These are phyloP conservation scores for Paragyromitra xinjiangensis DNA, from an alignment of 495 filamentous ascomycete species.

Conservation along the genomic window DNA sequence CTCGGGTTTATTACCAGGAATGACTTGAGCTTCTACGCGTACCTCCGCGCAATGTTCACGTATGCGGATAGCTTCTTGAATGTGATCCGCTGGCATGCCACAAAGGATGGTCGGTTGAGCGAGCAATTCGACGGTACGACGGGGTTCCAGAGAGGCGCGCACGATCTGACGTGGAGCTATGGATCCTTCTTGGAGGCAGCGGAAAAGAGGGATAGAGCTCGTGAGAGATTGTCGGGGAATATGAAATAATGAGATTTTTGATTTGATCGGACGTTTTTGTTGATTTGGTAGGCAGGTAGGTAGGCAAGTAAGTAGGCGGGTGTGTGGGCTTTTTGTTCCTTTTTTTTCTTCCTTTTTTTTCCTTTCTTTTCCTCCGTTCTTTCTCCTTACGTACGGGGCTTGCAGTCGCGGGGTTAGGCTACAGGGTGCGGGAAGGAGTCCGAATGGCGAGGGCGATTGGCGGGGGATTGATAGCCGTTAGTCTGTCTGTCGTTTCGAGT, in stretches of 20 bases:
- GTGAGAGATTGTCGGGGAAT: slow-evolving; percentile 7
- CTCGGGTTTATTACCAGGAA: slow-evolving; percentile 42
- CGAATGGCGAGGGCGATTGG: not conserved
- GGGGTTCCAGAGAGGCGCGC: slow-evolving; percentile 58
- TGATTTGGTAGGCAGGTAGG: slow-evolving; percentile 1
- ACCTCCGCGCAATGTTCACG: slow-evolving; percentile 54
- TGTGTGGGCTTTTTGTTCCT: not conserved
- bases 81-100: slow-evolving; percentile 58
- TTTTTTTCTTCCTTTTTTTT: slow-evolving; percentile 13
- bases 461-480: not conserved
- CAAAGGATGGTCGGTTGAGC: slow-evolving; percentile 56
- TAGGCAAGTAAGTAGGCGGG: not conserved
- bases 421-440: slow-evolving; percentile 10
- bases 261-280: slow-evolving; percentile 2
- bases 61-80: slow-evolving; percentile 59
- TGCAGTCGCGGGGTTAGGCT: slow-evolving; percentile 20
- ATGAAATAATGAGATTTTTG: slow-evolving; percentile 1
- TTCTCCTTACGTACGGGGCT: slow-evolving; percentile 9
- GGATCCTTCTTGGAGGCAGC: slow-evolving; percentile 58
- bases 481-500: slow-evolving; percentile 3
- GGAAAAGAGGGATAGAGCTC: slow-evolving; percentile 48
- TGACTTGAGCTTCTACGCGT: slow-evolving; percentile 49
- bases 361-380: slow-evolving; percentile 3
- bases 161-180: slow-evolving; percentile 62
- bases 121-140: slow-evolving; percentile 60